Evolutionary conservation across 2,329 filamentous ascomycete genomes (phyloP), one percentile per base, ranked within the genome.

Genomic region (Stachybotrys echinatus): DNA sequence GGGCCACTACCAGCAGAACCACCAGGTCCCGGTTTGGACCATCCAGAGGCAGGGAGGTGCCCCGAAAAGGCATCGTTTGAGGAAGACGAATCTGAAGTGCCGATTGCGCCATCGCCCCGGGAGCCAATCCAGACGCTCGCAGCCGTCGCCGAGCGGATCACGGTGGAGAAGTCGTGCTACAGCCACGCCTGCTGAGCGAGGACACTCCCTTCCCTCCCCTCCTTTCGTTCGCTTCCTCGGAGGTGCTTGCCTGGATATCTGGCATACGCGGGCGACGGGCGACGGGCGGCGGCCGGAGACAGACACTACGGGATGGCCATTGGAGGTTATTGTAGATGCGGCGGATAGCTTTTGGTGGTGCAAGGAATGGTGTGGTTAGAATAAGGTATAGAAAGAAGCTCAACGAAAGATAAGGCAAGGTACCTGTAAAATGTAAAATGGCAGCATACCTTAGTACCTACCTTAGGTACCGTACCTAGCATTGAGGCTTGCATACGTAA

Each of bases 61-160:
- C 27, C 27, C 27, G 14, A 34, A 34, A 14, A 34, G 27, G 27
- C 10, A 34, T 34, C 27, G 27, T 14, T 8, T 8, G 27, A 34
- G 10, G 10, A 40, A 40, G 38, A 40, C 38, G 38, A 40, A 40
- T 46, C n/a, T 37, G 14, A 27, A 46, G 44, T 34, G 44, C 44
- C 50, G 50, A 51, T 51, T 51, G 50, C 50, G 50, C 50, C 46
- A 51, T 51, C 50, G 46, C 42, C 31, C 37, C 12, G 38, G 45
- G n/a, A 34, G 12, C 49, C 49, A 51, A 51, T 51, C 45, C 42
- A 23, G 19, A 31, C 38, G 31, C 38, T 8, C 3, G 10, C 27
- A 34, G 27, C 10, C 10, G 3, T 34, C 27, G 27, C 27, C 27
- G 27, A n/a, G 27, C 27, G 27, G 27, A 14, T 34, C 27, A 34